These are phyloP conservation scores for Candida taoyuanica DNA, from an alignment of 805 yeast species.

Conservation along the genomic window DNA sequence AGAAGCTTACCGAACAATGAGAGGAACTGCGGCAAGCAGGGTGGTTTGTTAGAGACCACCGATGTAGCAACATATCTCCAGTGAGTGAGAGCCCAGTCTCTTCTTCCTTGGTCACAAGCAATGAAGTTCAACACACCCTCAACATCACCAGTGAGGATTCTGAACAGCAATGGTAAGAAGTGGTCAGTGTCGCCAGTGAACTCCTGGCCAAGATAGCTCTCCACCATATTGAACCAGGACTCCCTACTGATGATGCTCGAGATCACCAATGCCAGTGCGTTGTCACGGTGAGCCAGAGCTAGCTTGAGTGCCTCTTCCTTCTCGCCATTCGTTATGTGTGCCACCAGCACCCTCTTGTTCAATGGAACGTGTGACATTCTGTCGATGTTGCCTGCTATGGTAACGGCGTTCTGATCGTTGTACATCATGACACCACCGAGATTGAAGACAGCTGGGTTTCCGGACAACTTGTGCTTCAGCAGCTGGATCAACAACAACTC, in stretches of 20 bases:
- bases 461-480: slow-evolving; percentile 22
- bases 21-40: slow-evolving; percentile 37
- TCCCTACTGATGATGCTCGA: slow-evolving; percentile 63
- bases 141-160: slow-evolving; percentile 60
- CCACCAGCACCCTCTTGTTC: slow-evolving; percentile 34
- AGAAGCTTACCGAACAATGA: slow-evolving; percentile 49
- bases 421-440: slow-evolving; percentile 21
- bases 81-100: slow-evolving; percentile 45
- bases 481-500: slow-evolving; percentile 56
- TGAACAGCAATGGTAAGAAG: slow-evolving; percentile 51
- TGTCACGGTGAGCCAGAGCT: slow-evolving; percentile 61
- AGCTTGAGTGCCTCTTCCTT: slow-evolving; percentile 59
- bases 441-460: slow-evolving; percentile 14
- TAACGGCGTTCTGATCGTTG: slow-evolving; percentile 7
- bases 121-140: slow-evolving; percentile 49
- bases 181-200: slow-evolving; percentile 38
- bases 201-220: slow-evolving; percentile 50
- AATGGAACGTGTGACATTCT: slow-evolving; percentile 19
- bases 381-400: slow-evolving; percentile 3
- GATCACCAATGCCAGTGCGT: slow-evolving; percentile 72
- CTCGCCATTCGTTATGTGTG: slow-evolving; percentile 66
- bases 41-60: slow-evolving; percentile 33
- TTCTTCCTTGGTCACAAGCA: slow-evolving; percentile 33
- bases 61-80: slow-evolving; percentile 47
- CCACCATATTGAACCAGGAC: slow-evolving; percentile 52